Conservation (phyloP, 2,329 filamentous ascomycete species). For the Setomelanomma holmii region DNA sequence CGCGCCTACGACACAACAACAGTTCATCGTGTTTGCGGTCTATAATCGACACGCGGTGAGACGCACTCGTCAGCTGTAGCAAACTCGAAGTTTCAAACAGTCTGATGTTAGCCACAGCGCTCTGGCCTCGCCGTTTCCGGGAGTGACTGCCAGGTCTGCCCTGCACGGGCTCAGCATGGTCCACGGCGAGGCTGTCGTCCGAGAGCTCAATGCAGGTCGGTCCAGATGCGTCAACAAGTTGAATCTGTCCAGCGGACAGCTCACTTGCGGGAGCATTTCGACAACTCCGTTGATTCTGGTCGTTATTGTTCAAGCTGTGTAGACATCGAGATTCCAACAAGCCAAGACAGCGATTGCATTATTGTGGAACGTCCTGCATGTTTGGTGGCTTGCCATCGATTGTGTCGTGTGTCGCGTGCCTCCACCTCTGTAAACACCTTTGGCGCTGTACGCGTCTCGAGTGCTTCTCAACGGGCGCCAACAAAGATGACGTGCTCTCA, state of each 20-base stretch:
- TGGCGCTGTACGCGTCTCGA: slow-evolving; percentile 32
- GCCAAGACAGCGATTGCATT: neutral
- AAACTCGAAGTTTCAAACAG: slow-evolving; percentile 1
- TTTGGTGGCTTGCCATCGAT: neutral
- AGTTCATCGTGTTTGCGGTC: slow-evolving; percentile 3
- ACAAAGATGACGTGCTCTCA: slow-evolving; percentile 15
- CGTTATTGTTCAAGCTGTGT: too few relatives aligned
- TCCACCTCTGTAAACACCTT: slow-evolving; percentile 23
- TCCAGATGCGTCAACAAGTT: neutral
- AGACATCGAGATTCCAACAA: neutral
- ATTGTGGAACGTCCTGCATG: slow-evolving; percentile 1
- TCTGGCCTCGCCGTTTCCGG: slow-evolving; percentile 13
- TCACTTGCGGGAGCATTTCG: too few relatives aligned
- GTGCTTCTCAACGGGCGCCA: neutral
- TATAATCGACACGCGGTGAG: neutral
- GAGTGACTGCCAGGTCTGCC: slow-evolving; percentile 1
- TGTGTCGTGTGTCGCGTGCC: slow-evolving; percentile 14
- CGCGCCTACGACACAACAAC: slow-evolving; percentile 20
- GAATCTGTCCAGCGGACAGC: neutral
- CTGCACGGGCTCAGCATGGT: slow-evolving; percentile 10
- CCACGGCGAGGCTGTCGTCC: slow-evolving; percentile 5
- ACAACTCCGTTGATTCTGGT: too few relatives aligned
- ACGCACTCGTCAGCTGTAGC: neutral
- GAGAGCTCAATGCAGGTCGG: neutral
- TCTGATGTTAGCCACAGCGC: neutral